phyloP scores from a whole-genome alignment of 306 rosid genomes.

The Acmispon strigosus region DNA sequence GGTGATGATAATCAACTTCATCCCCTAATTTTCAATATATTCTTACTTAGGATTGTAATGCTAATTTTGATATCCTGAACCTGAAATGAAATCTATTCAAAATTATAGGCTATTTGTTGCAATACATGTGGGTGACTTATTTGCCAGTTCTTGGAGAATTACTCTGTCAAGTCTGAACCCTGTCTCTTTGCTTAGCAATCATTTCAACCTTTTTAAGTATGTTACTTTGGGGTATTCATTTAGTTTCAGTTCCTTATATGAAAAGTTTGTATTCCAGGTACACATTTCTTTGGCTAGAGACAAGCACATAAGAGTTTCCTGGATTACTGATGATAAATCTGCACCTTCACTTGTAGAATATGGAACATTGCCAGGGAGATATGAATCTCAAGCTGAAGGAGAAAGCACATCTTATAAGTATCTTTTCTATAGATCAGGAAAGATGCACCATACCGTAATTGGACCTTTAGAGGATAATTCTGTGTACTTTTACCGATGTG shows the following conservation, averaged over 20 bases:
- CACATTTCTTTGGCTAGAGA: conserved; percentile 92
- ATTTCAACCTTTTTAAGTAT: not conserved
- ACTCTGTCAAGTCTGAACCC: not conserved
- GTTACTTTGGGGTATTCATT: not conserved
- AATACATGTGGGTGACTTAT: not conserved
- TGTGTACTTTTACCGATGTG: conserved; percentile 72
- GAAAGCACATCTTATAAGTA: conserved; percentile 71
- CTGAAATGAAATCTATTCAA: not conserved
- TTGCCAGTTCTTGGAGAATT: not conserved
- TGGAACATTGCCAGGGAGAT: conserved; percentile 58
- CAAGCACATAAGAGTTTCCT: conserved; percentile 64
- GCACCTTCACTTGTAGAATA: conserved; percentile 77
- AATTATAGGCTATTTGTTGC: not conserved
- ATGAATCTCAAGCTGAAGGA: conserved; percentile 52
- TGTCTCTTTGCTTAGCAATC: not conserved
- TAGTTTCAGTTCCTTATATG: conserved; percentile 7
- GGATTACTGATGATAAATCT: conserved; percentile 58
- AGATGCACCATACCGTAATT: conserved; percentile 81
- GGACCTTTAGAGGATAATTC: conserved; percentile 73
- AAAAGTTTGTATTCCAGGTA: conserved; percentile 46
- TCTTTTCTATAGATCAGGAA: conserved; percentile 68
- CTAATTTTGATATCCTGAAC: not conserved
- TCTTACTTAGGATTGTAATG: not conserved
- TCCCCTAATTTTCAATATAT: not conserved
- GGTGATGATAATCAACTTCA: not conserved